phyloP scores from a whole-genome alignment of 768 basidiomycete species.

The Podaxis sp. region DNA sequence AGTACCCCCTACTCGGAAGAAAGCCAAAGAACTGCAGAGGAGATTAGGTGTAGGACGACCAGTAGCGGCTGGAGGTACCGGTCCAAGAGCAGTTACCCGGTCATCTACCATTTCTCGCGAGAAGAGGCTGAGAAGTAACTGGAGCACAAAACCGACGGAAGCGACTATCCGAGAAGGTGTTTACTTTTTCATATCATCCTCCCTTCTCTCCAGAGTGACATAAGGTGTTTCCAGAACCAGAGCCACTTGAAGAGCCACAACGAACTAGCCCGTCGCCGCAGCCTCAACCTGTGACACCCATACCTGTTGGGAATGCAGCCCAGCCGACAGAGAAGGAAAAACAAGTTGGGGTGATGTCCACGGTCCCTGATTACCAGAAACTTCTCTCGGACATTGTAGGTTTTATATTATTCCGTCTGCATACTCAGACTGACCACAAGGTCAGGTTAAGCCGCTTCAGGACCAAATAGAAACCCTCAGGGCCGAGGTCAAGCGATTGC shows the following conservation, averaged over 20 bases:
- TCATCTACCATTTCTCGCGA: slow-evolving; percentile 46
- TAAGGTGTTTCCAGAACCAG: slow-evolving; percentile 19
- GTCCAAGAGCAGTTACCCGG: slow-evolving; percentile 62
- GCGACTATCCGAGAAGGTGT: slow-evolving; percentile 59
- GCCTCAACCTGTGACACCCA: neutral
- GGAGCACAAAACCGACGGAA: slow-evolving; percentile 44
- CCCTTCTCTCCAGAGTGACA: slow-evolving; percentile 1
- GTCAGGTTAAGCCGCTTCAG: slow-evolving; percentile 14
- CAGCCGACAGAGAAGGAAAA: neutral
- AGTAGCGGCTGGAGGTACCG: slow-evolving; percentile 56
- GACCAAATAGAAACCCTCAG: slow-evolving; percentile 21
- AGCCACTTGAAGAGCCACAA: slow-evolving; percentile 4
- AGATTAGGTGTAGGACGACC: slow-evolving; percentile 72
- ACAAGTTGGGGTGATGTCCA: neutral
- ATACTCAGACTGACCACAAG: slow-evolving; percentile 13
- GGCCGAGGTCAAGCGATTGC: slow-evolving; percentile 18
- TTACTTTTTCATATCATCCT: slow-evolving; percentile 9
- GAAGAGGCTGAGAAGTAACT: slow-evolving; percentile 48
- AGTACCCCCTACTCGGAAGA: slow-evolving; percentile 42
- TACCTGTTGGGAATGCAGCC: neutral
- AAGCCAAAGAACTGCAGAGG: slow-evolving; percentile 69
- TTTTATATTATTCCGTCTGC: neutral
- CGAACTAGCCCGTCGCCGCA: neutral
- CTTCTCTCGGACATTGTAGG: slow-evolving; percentile 4
- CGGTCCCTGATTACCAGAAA: neutral